Evolutionary conservation across 371 early-diverging fungal species (phyloP), one percentile per base, ranked within the genome.

Genomic region (Encephalitozoon hellem): DNA sequence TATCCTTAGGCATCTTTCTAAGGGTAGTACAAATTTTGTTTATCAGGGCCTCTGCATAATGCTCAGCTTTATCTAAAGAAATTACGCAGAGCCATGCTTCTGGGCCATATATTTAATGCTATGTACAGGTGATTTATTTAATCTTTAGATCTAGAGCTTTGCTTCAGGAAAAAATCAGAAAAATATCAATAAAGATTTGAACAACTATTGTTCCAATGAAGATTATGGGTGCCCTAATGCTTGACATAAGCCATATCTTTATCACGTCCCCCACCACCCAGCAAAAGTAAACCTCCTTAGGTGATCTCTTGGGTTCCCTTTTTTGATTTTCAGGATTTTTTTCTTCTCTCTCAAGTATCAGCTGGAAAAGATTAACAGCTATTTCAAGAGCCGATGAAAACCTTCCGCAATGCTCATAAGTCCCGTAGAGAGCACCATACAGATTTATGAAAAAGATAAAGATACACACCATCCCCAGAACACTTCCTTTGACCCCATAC

Each of bases 251-350:
- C 9, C 53, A 32, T 26, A 83, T 66, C 69, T 78, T 81, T 26
- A 74, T 25, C 9, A 77, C 23, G 72, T 83, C 83, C 26, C 83
- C 83, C 0, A 81, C 15, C 8, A 76, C 51, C 83, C 83, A 83
- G n/a, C 52, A 64, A 1, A 76, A 25, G 67, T 72, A 81, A 4
- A 83, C 64, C 42, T 81, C 81, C 25, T 68, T 66, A n/a, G 79
- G 79, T 6, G 23, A 68, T 39, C 63, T 67, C 18, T 59, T 59
- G 42, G 49, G 38, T 43, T 74, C 63, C 32, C n/a, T 38, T 15
- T 66, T 42, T n/a, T 15, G n/a, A 30, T 28, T 41, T 21, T 32
- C 47, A 1, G 71, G 21, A 26, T 63, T 63, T 32, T 54, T 69
- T 38, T 80, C 75, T 11, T 54, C 42, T 41, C 52, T 74, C 38